Conservation (phyloP, 1,284 basidiomycete species). For the Pseudozyma pruni region DNA sequence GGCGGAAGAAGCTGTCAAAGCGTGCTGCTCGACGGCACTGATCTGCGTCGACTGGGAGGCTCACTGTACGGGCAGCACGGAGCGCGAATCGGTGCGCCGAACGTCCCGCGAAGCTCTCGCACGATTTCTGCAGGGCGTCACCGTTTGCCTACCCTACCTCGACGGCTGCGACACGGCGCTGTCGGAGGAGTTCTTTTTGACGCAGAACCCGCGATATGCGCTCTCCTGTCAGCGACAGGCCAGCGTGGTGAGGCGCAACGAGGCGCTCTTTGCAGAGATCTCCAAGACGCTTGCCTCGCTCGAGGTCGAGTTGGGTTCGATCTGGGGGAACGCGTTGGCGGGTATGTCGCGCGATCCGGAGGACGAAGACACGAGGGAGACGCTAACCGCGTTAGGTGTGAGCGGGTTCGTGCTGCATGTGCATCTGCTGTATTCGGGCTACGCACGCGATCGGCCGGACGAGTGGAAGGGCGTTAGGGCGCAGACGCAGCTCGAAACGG, state of each 20-base stretch:
- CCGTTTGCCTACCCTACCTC: slow-evolving; percentile 35
- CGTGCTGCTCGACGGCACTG: slow-evolving; percentile 36
- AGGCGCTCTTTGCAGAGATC: slow-evolving; percentile 39
- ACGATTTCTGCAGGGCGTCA: slow-evolving; percentile 37
- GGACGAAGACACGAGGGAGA: slow-evolving; percentile 28
- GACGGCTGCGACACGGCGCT: slow-evolving; percentile 21
- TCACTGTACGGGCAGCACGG: slow-evolving; percentile 17
- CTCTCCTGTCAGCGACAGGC: slow-evolving; percentile 1
- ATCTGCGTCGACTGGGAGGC: slow-evolving; percentile 45
- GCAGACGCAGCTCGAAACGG: slow-evolving; percentile 34
- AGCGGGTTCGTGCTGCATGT: slow-evolving; percentile 39
- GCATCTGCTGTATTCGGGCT: slow-evolving; percentile 37
- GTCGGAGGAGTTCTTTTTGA: slow-evolving; percentile 30
- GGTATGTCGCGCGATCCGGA: slow-evolving; percentile 30
- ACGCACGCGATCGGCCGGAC: slow-evolving; percentile 25
- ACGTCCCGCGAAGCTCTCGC: slow-evolving; percentile 34
- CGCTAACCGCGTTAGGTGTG: slow-evolving; percentile 25
- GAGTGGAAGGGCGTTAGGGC: slow-evolving; percentile 40
- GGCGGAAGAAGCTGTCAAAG: slow-evolving; percentile 22
- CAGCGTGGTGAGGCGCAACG: slow-evolving; percentile 32
- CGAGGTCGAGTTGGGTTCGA: slow-evolving; percentile 29
- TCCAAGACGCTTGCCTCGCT: slow-evolving; percentile 40
- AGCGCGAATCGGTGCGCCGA: slow-evolving; percentile 19
- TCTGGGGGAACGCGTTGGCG: slow-evolving; percentile 34
- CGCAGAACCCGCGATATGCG: slow-evolving; percentile 27